phyloP scores from a whole-genome alignment of 2,329 filamentous ascomycete genomes.

The Neofusicoccum laricinum region DNA sequence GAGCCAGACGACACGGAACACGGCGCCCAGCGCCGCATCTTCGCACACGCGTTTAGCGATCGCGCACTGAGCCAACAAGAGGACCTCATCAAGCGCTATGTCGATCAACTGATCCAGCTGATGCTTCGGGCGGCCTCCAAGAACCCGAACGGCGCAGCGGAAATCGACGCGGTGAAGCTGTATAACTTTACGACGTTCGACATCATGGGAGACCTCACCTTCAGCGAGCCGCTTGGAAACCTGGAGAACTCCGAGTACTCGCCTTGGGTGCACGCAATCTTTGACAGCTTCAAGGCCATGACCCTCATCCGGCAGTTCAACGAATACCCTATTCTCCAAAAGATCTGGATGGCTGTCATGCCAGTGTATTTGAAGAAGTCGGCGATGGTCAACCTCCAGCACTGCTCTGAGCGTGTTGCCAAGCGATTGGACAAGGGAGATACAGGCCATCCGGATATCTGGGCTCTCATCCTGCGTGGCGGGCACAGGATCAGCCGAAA shows the following conservation, averaged over 20 bases:
- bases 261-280: conserved; percentile 32
- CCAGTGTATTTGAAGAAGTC: conserved; percentile 19
- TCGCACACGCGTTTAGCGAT: conserved; percentile 30
- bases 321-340: conserved; percentile 33
- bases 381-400: conserved; percentile 20
- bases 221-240: conserved; percentile 30
- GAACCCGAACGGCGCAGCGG: not conserved
- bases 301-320: conserved; percentile 19
- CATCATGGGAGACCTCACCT: conserved; percentile 33
- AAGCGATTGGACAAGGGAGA: conserved; percentile 20
- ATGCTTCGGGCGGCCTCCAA: conserved; percentile 26
- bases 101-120: conserved; percentile 30
- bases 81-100: conserved; percentile 30
- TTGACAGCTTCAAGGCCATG: conserved; percentile 22
- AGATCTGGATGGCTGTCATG: conserved; percentile 27
- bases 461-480: conserved; percentile 34
- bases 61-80: conserved; percentile 29
- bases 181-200: conserved; percentile 28
- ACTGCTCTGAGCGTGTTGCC: not conserved
- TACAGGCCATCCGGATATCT: conserved; percentile 31
- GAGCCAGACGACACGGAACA: conserved; percentile 20
- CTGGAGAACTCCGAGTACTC: conserved; percentile 28
- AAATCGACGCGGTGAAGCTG: conserved; percentile 13
- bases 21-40: conserved; percentile 17
- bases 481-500: not conserved